These are phyloP conservation scores for Allodekkera sacchari DNA, from an alignment of 805 yeast genomes.

Conservation along the genomic window DNA sequence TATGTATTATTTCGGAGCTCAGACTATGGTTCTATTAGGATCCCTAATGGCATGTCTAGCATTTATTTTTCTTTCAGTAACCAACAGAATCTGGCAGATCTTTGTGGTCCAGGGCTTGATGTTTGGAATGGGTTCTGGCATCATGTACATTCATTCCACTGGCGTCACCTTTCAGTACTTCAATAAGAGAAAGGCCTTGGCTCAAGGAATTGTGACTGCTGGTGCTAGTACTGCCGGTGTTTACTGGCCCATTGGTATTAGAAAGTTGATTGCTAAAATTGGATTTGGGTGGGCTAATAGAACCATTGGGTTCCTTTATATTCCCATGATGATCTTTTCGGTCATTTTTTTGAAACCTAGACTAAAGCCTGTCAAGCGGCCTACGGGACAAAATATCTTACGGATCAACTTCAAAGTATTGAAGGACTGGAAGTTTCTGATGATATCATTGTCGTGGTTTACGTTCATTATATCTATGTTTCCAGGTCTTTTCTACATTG, in stretches of 20 bases:
- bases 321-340: conserved; percentile 20
- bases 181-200: conserved; percentile 46
- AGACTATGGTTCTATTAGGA: conserved; percentile 31
- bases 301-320: conserved; percentile 33
- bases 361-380: conserved; percentile 24
- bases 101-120: conserved; percentile 62
- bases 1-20: conserved; percentile 36
- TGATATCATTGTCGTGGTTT: conserved; percentile 32
- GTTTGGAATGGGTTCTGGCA: conserved; percentile 49
- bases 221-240: conserved; percentile 47
- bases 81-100: conserved; percentile 55
- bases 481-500: conserved; percentile 50
- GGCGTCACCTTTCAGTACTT: conserved; percentile 62
- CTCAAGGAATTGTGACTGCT: conserved; percentile 36
- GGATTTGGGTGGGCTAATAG: conserved; percentile 45
- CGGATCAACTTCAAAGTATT: conserved; percentile 30
- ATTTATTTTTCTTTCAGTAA: conserved; percentile 48
- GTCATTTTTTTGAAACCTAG: conserved; percentile 23
- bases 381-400: conserved; percentile 26
- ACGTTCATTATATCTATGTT: conserved; percentile 23
- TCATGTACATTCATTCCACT: conserved; percentile 50
- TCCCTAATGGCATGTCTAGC: conserved; percentile 35
- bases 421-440: conserved; percentile 25
- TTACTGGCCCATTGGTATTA: conserved; percentile 39
- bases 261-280: conserved; percentile 29